Conservation (phyloP, 2,329 filamentous ascomycete species). For the Nothomitra cinnamomea region DNA sequence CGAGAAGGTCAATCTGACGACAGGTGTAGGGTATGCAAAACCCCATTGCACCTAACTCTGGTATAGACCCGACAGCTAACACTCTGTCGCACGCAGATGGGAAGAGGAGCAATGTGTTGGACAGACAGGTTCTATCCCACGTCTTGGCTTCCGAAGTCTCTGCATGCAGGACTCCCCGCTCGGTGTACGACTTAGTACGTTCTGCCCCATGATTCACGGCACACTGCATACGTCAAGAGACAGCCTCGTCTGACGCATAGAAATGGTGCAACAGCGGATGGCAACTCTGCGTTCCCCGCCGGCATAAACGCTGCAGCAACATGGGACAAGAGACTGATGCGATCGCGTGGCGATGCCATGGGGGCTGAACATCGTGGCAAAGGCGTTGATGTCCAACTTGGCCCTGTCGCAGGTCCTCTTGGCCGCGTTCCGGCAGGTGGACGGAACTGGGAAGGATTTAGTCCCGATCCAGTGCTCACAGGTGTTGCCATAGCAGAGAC, state of each 20-base stretch:
- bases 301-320: conserved; percentile 70
- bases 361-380: conserved; percentile 58
- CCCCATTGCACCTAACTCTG: background rate
- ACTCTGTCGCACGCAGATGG: conserved; percentile 32
- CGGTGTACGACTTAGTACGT: conserved; percentile 50
- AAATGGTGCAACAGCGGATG: conserved; percentile 44
- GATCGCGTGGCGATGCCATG: conserved; percentile 53
- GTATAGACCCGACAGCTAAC: too few species aligned
- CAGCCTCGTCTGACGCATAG: too few species aligned
- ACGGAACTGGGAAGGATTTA: conserved; percentile 52
- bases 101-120: conserved; percentile 59
- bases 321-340: conserved; percentile 57
- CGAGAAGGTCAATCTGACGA: conserved; percentile 92
- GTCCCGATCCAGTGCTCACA: conserved; percentile 35
- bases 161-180: conserved; percentile 79
- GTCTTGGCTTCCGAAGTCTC: conserved; percentile 52
- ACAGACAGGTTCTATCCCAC: conserved; percentile 50
- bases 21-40: conserved; percentile 56
- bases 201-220: background rate
- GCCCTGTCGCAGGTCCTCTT: conserved; percentile 59
- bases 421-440: conserved; percentile 52
- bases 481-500: conserved; percentile 56
- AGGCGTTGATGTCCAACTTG: conserved; percentile 57
- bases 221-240: too few species aligned
- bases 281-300: conserved; percentile 63